These are phyloP conservation scores for Nicotiana paniculata DNA, from an alignment of 257 asterid species.

Conservation along the genomic window DNA sequence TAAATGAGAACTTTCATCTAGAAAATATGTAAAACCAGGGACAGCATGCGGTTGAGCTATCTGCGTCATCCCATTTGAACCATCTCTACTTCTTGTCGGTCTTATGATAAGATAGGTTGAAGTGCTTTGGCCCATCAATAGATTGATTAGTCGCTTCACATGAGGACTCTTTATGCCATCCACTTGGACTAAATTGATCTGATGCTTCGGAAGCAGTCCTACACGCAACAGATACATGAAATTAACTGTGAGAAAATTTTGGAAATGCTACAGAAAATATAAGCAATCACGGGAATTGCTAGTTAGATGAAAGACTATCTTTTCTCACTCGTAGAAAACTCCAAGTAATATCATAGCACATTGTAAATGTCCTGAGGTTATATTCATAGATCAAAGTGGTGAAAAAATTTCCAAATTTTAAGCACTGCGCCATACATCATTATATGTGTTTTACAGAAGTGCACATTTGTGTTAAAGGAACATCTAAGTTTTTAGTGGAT, in stretches of 20 bases:
- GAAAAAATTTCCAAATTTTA: not conserved
- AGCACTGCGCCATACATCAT: not conserved
- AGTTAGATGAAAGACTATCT: not conserved
- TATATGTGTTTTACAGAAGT: not conserved
- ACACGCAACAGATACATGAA: slow-evolving; percentile 5
- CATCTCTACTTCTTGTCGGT: slow-evolving; percentile 36
- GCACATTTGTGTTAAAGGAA: not conserved
- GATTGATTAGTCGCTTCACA: slow-evolving; percentile 44
- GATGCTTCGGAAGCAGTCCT: slow-evolving; percentile 40
- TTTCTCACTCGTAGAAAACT: not conserved
- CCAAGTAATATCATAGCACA: too few species aligned
- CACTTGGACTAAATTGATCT: slow-evolving; percentile 27
- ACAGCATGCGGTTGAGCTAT: slow-evolving; percentile 65
- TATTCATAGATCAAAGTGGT: not conserved
- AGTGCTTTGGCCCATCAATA: slow-evolving; percentile 41
- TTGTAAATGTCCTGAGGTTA: not conserved
- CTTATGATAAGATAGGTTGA: slow-evolving; percentile 71
- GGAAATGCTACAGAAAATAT: not conserved
- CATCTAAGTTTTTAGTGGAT: not conserved
- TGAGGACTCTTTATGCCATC: slow-evolving; percentile 26
- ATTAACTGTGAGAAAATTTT: not conserved
- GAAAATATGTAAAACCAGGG: slow-evolving; percentile 63
- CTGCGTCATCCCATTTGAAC: slow-evolving; percentile 47
- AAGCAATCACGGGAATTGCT: not conserved
- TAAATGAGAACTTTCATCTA: slow-evolving; percentile 39